These are phyloP conservation scores for Daldinia grandis DNA, from an alignment of 495 filamentous ascomycete genomes.

Conservation along the genomic window DNA sequence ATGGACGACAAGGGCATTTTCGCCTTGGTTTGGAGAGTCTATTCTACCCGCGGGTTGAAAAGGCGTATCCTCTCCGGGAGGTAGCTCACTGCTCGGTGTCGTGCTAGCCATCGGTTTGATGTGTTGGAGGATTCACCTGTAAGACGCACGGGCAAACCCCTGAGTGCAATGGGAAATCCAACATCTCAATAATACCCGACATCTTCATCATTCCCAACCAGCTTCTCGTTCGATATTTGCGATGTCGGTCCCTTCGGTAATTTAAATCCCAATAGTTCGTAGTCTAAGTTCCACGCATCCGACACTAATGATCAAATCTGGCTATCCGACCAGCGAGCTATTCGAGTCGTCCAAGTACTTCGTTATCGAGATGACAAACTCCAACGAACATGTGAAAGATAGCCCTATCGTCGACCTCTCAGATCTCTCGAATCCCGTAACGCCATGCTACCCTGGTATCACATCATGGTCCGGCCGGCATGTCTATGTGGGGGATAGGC, in stretches of 20 bases:
- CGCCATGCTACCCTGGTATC: slow-evolving; percentile 30
- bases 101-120: not conserved
- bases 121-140: not conserved
- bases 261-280: not conserved
- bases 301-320: not conserved
- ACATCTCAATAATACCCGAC: not conserved
- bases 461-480: slow-evolving; percentile 8
- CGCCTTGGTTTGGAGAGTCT: not conserved
- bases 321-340: not conserved
- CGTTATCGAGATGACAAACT: not conserved
- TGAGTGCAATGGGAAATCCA: not conserved
- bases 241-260: not conserved
- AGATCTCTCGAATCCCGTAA: not conserved
- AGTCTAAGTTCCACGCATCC: not conserved
- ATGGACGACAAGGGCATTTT: not conserved
- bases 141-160: not conserved
- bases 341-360: not conserved
- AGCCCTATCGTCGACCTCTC: not conserved
- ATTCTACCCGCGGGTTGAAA: not conserved
- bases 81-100: not conserved
- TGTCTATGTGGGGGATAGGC: slow-evolving; percentile 19
- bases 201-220: not conserved
- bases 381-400: not conserved
- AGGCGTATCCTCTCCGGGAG: not conserved
- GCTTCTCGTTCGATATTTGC: not conserved